Evolutionary conservation across 2,329 filamentous ascomycete species (phyloP), one percentile per base, ranked within the genome.

Genomic region (Sordariomycetes sp.): DNA sequence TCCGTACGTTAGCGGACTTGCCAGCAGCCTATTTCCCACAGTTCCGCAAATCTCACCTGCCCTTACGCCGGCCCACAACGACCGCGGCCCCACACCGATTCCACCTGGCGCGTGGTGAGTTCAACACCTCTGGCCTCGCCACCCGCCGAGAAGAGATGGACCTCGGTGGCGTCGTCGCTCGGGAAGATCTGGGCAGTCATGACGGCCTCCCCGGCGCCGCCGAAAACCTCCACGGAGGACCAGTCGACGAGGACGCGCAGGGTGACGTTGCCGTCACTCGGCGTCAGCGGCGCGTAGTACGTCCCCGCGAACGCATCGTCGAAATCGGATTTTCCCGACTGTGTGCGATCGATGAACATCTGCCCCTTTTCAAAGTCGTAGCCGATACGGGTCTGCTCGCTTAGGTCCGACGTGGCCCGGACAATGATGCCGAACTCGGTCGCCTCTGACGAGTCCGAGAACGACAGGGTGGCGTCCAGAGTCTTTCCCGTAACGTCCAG

Each of bases 151-250:
- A 58, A 58, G 15, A 58, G 56, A 54, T 54, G 20, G 13, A 15
- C 13, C 15, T 54, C 51, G 32, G 50, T n/a, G 42, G 56, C 34
- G 15, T 39, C 56, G 10, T 50, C 56, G 22, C 36, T 53, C n/a
- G 56, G 56, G 52, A 58, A 58, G 12, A 58, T 58, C 36, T 54
- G 56, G 2, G 56, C 51, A 32, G 51, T 58, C 51, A 58, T 15
- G 0, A 34, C 20, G 20, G 22, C 36, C 22, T 58, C 56, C 8
- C 56, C 56, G 12, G 13, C 34, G 13, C 56, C 56, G 2, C 56
- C 56, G 54, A 58, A 58, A 12, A 58, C 56, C 24, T 58, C 56
- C 15, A 58, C 56, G 24, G 56, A 58, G 39, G 52, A 54, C 56
- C 56, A 58, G 56, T 58, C 56, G 22, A 50, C 52, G 17, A 58